These are phyloP conservation scores for Pseudogymnoascus pannorum DNA, from an alignment of 2,329 filamentous ascomycete species.

Conservation along the genomic window DNA sequence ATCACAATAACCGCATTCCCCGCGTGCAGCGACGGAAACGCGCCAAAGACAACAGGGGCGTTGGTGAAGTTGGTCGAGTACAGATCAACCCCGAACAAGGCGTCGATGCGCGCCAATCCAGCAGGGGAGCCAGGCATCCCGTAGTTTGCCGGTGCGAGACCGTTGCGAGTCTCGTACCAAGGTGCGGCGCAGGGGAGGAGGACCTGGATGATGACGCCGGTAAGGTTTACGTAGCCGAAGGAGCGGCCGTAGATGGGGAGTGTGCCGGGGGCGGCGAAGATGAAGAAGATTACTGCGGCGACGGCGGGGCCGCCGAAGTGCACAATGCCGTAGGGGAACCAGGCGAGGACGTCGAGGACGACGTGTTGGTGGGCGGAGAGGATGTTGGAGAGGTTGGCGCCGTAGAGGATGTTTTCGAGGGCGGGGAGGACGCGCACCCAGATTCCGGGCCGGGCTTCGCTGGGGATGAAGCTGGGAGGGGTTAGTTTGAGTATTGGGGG, in stretches of 20 bases:
- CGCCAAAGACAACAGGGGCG: constrained; percentile 86
- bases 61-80: constrained; percentile 90
- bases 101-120: constrained; percentile 80
- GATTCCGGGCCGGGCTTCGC: constrained; percentile 82
- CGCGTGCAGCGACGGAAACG: constrained; percentile 88
- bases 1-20: constrained; percentile 84
- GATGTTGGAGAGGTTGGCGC: constrained; percentile 92
- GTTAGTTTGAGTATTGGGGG: too few relatives aligned
- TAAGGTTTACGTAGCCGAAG: constrained; percentile 88
- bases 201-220: constrained; percentile 81
- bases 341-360: constrained; percentile 78
- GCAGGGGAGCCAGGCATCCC: constrained; percentile 85
- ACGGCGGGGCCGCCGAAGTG: constrained; percentile 84
- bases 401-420: constrained; percentile 93
- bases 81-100: constrained; percentile 81
- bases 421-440: constrained; percentile 93
- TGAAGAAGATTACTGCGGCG: constrained; percentile 71
- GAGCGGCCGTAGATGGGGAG: constrained; percentile 76
- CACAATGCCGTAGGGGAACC: constrained; percentile 86
- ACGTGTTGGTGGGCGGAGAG: constrained; percentile 82
- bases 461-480: constrained; percentile 70
- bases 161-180: constrained; percentile 94
- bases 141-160: constrained; percentile 84
- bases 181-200: constrained; percentile 90
- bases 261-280: constrained; percentile 81